Conservation (phyloP, 176 grass and related monocot genomes). For the Triticum turgidum region DNA sequence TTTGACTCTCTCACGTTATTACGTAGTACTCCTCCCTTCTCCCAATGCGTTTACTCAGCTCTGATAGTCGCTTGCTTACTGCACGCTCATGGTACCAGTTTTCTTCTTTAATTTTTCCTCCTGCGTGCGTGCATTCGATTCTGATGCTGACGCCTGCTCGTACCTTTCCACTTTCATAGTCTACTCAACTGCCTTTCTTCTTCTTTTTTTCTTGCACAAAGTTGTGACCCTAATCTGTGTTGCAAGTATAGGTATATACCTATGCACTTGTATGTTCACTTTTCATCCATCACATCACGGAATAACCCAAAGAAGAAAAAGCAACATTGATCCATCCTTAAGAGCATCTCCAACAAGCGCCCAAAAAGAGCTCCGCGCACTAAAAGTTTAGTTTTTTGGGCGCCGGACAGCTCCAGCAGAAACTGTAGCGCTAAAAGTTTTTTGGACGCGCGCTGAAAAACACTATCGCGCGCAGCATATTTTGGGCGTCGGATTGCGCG, state of each 20-base stretch:
- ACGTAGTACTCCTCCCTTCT: neutral
- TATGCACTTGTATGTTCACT: neutral
- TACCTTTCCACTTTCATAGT: conserved; percentile 18
- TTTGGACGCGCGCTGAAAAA: too few relatives aligned
- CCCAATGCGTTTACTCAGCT: conserved; percentile 40
- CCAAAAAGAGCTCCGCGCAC: too few relatives aligned
- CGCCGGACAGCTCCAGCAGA: too few relatives aligned
- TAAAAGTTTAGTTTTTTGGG: too few relatives aligned
- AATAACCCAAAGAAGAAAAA: neutral
- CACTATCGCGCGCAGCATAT: too few relatives aligned
- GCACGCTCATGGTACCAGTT: neutral
- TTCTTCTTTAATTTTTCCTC: neutral
- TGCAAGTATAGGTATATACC: neutral
- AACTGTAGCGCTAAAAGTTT: too few relatives aligned
- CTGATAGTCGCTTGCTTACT: neutral
- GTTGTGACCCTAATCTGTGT: neutral
- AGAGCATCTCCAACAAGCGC: too few relatives aligned
- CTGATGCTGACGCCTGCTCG: neutral
- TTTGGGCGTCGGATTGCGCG: too few relatives aligned
- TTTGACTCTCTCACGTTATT: conserved; percentile 22
- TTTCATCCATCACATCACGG: neutral
- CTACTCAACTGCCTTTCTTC: neutral
- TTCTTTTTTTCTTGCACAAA: neutral
- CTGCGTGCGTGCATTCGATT: neutral
- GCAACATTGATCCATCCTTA: neutral